phyloP scores from a whole-genome alignment of 2,329 filamentous ascomycete species.

The Helotiales sp. region DNA sequence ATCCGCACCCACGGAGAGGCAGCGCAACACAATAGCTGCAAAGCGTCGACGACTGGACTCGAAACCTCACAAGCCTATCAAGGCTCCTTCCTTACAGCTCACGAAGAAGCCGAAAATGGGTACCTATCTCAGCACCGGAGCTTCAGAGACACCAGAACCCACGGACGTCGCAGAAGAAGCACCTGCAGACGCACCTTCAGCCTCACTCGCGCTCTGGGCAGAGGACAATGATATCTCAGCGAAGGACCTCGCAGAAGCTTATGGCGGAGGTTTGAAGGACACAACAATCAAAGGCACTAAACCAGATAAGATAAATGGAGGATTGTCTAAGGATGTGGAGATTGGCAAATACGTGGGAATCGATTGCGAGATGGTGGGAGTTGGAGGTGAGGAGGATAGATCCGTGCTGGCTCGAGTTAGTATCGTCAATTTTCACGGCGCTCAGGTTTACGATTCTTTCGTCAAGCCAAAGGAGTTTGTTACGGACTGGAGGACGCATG shows the following conservation, averaged over 20 bases:
- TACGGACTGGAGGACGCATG: slow-evolving; percentile 84
- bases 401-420: slow-evolving; percentile 84
- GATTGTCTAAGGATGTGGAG: slow-evolving; percentile 60
- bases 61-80: slow-evolving; percentile 14
- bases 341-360: slow-evolving; percentile 89
- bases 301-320: slow-evolving; percentile 61
- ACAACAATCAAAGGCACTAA: slow-evolving; percentile 47
- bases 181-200: slow-evolving; percentile 44
- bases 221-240: slow-evolving; percentile 61
- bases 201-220: slow-evolving; percentile 60
- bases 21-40: slow-evolving; percentile 33
- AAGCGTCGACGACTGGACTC: slow-evolving; percentile 36
- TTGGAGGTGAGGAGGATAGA: slow-evolving; percentile 67
- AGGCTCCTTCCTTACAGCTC: background rate
- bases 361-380: slow-evolving; percentile 98
- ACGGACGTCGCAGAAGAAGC: slow-evolving; percentile 26
- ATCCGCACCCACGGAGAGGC: slow-evolving; percentile 31
- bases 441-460: slow-evolving; percentile 91
- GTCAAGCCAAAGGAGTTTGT: slow-evolving; percentile 77
- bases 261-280: slow-evolving; percentile 53
- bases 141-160: slow-evolving; percentile 28
- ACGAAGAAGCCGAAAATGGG: slow-evolving; percentile 50
- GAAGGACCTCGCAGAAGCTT: slow-evolving; percentile 61
- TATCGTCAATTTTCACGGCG: slow-evolving; percentile 89
- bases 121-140: slow-evolving; percentile 26